Conservation (phyloP, 1,284 basidiomycete genomes). For the Austropuccinia psidii region DNA sequence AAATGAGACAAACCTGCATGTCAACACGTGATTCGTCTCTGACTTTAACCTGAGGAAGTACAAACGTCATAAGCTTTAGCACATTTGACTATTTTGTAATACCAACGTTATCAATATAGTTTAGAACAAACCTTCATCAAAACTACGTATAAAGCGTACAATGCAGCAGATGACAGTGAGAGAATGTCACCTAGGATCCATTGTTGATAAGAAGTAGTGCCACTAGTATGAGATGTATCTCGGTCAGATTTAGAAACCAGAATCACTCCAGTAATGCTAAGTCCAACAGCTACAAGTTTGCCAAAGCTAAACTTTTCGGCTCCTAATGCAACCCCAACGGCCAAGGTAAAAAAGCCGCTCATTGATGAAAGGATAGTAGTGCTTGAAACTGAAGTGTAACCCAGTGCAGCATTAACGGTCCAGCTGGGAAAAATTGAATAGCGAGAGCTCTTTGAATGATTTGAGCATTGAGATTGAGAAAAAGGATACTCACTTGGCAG, state of each 20-base stretch:
- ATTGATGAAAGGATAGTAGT: conserved; percentile 79
- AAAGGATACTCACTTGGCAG: conserved; percentile 58
- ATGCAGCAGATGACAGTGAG: conserved; percentile 70
- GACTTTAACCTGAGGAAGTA: conserved; percentile 56
- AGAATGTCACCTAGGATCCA: conserved; percentile 59
- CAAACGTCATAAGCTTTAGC: neutral
- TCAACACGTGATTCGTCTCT: conserved; percentile 47
- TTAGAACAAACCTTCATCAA: conserved; percentile 62
- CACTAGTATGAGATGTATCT: neutral
- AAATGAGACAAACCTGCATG: conserved; percentile 19
- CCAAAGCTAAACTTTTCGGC: conserved; percentile 69
- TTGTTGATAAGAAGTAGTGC: neutral
- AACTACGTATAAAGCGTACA: conserved; percentile 86
- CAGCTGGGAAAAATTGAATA: too few relatives aligned
- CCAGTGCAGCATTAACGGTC: conserved; percentile 70
- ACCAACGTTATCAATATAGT: neutral
- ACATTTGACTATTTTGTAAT: neutral
- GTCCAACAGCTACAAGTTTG: conserved; percentile 70
- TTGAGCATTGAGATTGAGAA: too few relatives aligned
- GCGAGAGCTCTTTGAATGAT: too few relatives aligned
- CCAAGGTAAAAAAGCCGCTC: conserved; percentile 88
- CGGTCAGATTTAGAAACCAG: conserved; percentile 33
- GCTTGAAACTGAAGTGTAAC: conserved; percentile 80
- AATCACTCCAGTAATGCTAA: conserved; percentile 6
- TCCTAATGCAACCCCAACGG: conserved; percentile 69